phyloP scores from a whole-genome alignment of 2,329 filamentous ascomycete species.

The Cercospora sp. region DNA sequence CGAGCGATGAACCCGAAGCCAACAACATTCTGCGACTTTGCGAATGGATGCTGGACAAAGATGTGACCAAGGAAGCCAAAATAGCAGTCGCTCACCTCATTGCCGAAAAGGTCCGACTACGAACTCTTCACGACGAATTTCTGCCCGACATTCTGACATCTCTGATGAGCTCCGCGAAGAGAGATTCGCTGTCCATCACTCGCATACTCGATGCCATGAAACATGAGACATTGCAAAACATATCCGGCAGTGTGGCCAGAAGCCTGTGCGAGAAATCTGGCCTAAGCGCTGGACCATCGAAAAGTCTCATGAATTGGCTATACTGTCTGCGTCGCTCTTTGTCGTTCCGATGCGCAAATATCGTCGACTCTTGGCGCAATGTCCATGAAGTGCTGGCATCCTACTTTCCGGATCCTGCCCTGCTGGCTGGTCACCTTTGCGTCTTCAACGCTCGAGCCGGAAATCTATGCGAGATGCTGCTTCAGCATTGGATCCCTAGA shows the following conservation, averaged over 20 bases:
- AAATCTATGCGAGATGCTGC: slow-evolving; percentile 13
- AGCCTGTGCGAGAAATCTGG: neutral
- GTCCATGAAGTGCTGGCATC: slow-evolving; percentile 15
- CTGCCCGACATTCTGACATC: slow-evolving; percentile 13
- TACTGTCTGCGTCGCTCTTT: slow-evolving; percentile 3
- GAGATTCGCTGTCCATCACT: neutral
- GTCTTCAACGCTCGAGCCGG: neutral
- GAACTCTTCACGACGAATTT: slow-evolving; percentile 18
- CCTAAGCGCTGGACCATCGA: neutral
- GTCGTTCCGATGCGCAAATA: neutral
- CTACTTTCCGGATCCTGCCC: slow-evolving; percentile 6
- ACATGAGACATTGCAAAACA: neutral
- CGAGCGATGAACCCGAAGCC: slow-evolving; percentile 29
- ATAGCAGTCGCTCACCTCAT: slow-evolving; percentile 14
- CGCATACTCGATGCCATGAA: slow-evolving; percentile 20
- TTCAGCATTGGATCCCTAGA: slow-evolving; percentile 13
- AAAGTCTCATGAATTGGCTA: slow-evolving; percentile 14
- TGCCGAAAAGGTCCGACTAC: slow-evolving; percentile 27
- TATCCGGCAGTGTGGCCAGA: neutral
- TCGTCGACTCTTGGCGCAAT: slow-evolving; percentile 5
- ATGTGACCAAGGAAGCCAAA: neutral
- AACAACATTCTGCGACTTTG: slow-evolving; percentile 25
- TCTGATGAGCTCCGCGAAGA: neutral
- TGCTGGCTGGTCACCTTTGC: slow-evolving; percentile 10
- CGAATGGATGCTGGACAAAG: slow-evolving; percentile 25